Percentiles rank a stretch among this genome's conserved stretches.
These are phyloP conservation scores for Linnemannia schmuckeri DNA, from an alignment of 192 early-diverging fungal genomes.

Conservation along the genomic window DNA sequence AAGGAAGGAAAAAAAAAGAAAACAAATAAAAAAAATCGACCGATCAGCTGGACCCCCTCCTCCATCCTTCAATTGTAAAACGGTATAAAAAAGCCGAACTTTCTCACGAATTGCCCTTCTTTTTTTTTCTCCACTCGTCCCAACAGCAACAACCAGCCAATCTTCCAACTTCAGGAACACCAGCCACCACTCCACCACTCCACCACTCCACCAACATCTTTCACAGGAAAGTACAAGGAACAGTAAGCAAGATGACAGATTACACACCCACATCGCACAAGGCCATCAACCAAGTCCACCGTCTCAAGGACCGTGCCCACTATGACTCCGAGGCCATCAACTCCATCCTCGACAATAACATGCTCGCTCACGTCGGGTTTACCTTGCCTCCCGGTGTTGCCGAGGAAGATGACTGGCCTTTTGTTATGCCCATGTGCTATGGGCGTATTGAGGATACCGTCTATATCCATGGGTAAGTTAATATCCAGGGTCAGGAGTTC, in stretches of 20 bases:
- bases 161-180: not conserved
- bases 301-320: slow-evolving; percentile 48
- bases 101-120: slow-evolving; percentile 4
- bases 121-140: not conserved
- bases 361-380: slow-evolving; percentile 68
- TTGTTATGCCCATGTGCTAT: slow-evolving; percentile 71
- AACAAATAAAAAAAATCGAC: not conserved
- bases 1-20: not conserved
- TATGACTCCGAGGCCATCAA: slow-evolving; percentile 60
- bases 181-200: too few relatives aligned
- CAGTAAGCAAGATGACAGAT: not conserved
- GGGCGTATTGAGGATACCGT: slow-evolving; percentile 61
- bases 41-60: not conserved
- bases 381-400: slow-evolving; percentile 43
- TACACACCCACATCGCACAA: slow-evolving; percentile 50
- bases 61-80: too few relatives aligned
- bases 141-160: not conserved
- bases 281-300: slow-evolving; percentile 54
- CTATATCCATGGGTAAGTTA: slow-evolving; percentile 60
- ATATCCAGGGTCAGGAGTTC: not conserved
- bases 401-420: slow-evolving; percentile 61
- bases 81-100: not conserved
- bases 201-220: not conserved
- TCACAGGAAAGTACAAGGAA: not conserved
- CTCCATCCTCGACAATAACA: slow-evolving; percentile 59